Percentiles rank a stretch among this genome's conserved stretches.
Conservation (phyloP, 352 stramenopile species). For the Phytopythium ostracodes region DNA sequence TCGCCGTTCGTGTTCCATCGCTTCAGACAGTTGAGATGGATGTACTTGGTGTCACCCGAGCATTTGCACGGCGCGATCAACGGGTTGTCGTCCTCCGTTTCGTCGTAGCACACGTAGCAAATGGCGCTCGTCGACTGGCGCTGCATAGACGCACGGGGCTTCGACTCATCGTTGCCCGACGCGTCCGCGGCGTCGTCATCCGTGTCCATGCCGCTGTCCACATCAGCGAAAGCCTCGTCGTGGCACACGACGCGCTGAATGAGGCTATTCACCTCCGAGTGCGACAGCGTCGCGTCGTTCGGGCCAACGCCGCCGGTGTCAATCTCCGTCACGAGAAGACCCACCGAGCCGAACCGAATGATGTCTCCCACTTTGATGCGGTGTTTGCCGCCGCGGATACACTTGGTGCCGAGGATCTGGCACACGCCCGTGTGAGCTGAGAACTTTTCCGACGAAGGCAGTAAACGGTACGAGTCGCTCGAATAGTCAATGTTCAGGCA, state of each 20-base stretch:
- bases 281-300: constrained; percentile 68
- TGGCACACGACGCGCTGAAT: constrained; percentile 83
- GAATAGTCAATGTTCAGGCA: constrained; percentile 87
- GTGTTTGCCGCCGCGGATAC: constrained; percentile 79
- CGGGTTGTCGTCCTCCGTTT: constrained; percentile 86
- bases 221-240: constrained; percentile 70
- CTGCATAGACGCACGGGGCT: constrained; percentile 62
- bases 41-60: constrained; percentile 94
- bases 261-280: constrained; percentile 72
- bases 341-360: constrained; percentile 81
- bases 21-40: constrained; percentile 94
- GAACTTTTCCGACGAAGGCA: constrained; percentile 85
- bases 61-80: constrained; percentile 95
- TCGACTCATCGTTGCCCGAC: constrained; percentile 82
- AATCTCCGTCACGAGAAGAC: constrained; percentile 80
- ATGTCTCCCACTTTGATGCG: constrained; percentile 82
- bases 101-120: constrained; percentile 88
- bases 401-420: constrained; percentile 86
- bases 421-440: constrained; percentile 84
- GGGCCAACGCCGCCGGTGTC: constrained; percentile 64
- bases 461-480: constrained; percentile 79
- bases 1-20: constrained; percentile 93
- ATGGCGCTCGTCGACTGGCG: constrained; percentile 77
- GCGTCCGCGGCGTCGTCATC: constrained; percentile 81
- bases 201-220: constrained; percentile 82